Evolutionary conservation across 768 basidiomycete species (phyloP).

Genomic region (Phanerochaete sordida): DNA sequence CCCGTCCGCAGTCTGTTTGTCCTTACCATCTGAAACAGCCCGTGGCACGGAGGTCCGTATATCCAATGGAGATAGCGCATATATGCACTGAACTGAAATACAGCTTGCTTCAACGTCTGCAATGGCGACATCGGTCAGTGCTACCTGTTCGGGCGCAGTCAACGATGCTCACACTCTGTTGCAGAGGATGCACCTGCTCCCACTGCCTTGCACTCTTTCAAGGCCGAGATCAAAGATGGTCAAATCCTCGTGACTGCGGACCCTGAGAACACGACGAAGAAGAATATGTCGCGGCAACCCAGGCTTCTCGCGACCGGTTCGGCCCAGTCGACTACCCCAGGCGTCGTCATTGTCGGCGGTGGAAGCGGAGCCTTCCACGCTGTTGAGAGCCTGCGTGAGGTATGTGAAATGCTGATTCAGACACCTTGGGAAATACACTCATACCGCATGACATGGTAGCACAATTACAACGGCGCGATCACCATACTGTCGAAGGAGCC

Average conservation of each 20-base stretch:
- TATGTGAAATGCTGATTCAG: conserved; percentile 25
- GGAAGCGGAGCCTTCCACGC: conserved; percentile 76
- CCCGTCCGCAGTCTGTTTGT: neutral
- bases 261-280: conserved; percentile 54
- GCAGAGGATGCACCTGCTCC: conserved; percentile 89
- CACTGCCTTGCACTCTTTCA: conserved; percentile 75
- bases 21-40: conserved; percentile 35
- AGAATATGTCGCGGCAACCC: conserved; percentile 62
- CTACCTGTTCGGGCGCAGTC: too few relatives aligned
- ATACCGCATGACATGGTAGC: conserved; percentile 35
- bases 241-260: conserved; percentile 80
- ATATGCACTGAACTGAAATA: neutral
- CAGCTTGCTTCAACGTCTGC: conserved; percentile 86
- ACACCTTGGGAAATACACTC: neutral
- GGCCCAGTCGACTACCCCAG: conserved; percentile 45
- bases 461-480: conserved; percentile 75
- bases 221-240: conserved; percentile 58
- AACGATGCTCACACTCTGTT: neutral
- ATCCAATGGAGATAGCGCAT: neutral
- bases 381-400: conserved; percentile 81
- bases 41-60: conserved; percentile 80
- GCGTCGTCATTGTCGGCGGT: conserved; percentile 83
- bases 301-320: conserved; percentile 45
- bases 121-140: conserved; percentile 73
- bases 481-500: conserved; percentile 77